Base-by-base conservation (phyloP, 345 rosid genomes). In the Sisymbrium altissimum region DNA sequence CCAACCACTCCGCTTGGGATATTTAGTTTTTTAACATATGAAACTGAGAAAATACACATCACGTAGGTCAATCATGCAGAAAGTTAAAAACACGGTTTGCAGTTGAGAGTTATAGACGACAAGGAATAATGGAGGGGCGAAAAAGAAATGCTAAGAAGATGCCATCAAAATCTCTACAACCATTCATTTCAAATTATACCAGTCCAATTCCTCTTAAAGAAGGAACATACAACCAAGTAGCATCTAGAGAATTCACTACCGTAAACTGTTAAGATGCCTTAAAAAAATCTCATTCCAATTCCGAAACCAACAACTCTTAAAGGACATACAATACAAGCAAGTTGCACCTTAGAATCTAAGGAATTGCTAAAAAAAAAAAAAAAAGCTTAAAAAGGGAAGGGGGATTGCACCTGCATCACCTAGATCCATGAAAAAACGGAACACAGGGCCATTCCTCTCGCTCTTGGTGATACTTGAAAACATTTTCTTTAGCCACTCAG, bases 1-100 rank as follows among this genome's bases (percentile, higher is more conserved):
- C 97, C 99, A 68, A 92, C 99, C 54, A 92, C 92, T 5, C 98
- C 98, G 25, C 90, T 95, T 7, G 97, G 99, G 80, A 92, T 92
- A 72, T 95, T 90, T 58, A 92, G 85, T 68, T 85, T 87, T 64
- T 88, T 90, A 56, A 92, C 97, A 70, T 92, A 95, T 7, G 92
- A 63, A 83, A 88, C 99, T 95, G 77, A 49, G 64, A 66, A 68
- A 73, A 72, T 53, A 39, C 13, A 60, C 25, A 82, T 40, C 39
- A 63, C 21, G 58, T 78, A 76, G 46, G 44, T 49, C 12, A 69
- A 76, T 18, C 33, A 70, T 15, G 23, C 27, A 52, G 5, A 14
- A 33, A 11, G 13, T 49, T 40, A 6, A 50, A 10, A n/a, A 21
- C 30, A 15, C 23, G 23, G 9, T 49, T 30, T 50, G 60, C 7